phyloP scores from a whole-genome alignment of 129 eudicot species.

The Chrysanthemum makinoi region DNA sequence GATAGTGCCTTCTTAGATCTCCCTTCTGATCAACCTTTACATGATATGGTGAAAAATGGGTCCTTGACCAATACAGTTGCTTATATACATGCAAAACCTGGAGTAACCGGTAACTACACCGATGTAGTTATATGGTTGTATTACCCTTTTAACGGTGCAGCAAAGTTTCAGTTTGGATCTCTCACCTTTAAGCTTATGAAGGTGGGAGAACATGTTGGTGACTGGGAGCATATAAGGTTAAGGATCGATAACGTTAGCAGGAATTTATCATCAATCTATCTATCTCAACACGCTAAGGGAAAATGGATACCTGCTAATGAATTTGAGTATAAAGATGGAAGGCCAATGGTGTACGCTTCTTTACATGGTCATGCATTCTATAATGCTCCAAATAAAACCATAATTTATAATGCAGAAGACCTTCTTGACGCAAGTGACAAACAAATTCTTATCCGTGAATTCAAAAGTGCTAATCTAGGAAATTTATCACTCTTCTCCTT shows the following conservation, averaged over 20 bases:
- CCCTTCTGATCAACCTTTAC: constrained; percentile 12
- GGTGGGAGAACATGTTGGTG: constrained; percentile 48
- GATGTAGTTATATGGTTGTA: constrained; percentile 47
- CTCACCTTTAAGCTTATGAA: constrained; percentile 23
- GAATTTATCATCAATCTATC: constrained; percentile 20
- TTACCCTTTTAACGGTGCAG: constrained; percentile 53
- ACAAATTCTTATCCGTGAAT: not conserved
- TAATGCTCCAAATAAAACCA: not conserved
- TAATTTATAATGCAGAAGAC: not conserved
- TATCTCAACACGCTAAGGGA: constrained; percentile 38
- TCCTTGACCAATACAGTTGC: constrained; percentile 13
- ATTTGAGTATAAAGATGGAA: constrained; percentile 20
- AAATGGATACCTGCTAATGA: constrained; percentile 31
- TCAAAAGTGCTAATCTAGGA: not conserved
- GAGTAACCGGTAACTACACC: constrained; percentile 22
- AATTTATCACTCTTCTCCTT: not conserved
- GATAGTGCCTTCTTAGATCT: constrained; percentile 42
- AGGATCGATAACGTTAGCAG: constrained; percentile 42
- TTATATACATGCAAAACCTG: constrained; percentile 39
- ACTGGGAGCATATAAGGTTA: constrained; percentile 50
- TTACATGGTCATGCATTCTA: constrained; percentile 42
- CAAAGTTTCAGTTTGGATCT: constrained; percentile 34
- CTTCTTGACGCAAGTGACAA: not conserved
- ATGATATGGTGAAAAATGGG: constrained; percentile 32
- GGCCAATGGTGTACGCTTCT: constrained; percentile 38